Evolutionary conservation across 306 rosid genomes (phyloP).

Genomic region (Cicer arietinum): DNA sequence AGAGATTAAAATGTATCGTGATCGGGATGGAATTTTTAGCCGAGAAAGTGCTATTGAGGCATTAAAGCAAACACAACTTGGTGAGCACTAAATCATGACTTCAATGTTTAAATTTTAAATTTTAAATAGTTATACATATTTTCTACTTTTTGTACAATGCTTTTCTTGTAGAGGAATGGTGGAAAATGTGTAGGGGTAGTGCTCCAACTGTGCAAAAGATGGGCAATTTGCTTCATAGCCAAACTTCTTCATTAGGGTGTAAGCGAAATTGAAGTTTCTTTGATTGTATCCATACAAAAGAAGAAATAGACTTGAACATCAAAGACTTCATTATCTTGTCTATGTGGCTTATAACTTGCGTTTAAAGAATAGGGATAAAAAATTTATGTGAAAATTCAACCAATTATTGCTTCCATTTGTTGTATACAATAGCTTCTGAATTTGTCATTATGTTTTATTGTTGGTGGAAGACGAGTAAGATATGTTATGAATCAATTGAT

Average conservation of each 20-base stretch:
- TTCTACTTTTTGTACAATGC: background rate
- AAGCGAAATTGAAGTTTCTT: background rate
- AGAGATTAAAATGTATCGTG: background rate
- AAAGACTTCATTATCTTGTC: slow-evolving; percentile 13
- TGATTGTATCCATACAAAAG: background rate
- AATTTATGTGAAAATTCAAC: background rate
- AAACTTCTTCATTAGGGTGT: background rate
- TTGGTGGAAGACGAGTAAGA: too few species aligned
- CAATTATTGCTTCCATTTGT: background rate
- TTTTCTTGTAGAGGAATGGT: background rate
- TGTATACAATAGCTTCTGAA: background rate
- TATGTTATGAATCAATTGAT: too few species aligned
- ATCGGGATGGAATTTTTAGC: background rate
- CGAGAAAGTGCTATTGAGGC: background rate
- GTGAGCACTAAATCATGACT: background rate
- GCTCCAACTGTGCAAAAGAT: background rate
- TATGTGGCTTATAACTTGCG: background rate
- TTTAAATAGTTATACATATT: background rate
- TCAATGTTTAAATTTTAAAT: background rate
- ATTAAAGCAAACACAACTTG: background rate
- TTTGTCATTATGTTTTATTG: background rate
- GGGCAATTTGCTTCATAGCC: background rate
- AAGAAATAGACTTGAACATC: background rate
- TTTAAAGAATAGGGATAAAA: background rate
- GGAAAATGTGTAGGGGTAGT: background rate